Conservation (phyloP, 2,329 filamentous ascomycete species). For the Amesomyces nigricolor region DNA sequence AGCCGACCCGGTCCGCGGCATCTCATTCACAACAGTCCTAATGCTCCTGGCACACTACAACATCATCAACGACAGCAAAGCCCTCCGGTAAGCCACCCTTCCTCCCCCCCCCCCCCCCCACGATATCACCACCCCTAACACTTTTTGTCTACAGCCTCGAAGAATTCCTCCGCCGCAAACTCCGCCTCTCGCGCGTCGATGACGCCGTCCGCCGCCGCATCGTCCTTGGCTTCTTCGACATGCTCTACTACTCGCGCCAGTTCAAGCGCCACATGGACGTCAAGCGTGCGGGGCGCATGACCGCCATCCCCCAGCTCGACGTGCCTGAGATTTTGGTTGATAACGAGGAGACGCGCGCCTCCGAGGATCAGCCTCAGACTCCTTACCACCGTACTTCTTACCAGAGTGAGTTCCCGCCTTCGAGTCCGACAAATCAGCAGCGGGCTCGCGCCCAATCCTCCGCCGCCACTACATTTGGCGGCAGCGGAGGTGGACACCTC, state of each 20-base stretch:
- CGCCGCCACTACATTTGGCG: conserved; percentile 18
- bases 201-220: conserved; percentile 87
- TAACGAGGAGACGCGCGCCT: conserved; percentile 54
- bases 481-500: conserved; percentile 8
- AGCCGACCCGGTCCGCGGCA: conserved; percentile 81
- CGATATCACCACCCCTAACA: conserved; percentile 30
- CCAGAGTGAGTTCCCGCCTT: too few relatives aligned
- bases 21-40: conserved; percentile 84
- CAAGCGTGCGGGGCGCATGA: conserved; percentile 72
- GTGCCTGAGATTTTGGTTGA: conserved; percentile 90
- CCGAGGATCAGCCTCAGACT: conserved; percentile 3
- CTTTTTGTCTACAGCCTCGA: conserved; percentile 57
- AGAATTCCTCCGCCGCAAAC: conserved; percentile 86
- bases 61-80: conserved; percentile 96
- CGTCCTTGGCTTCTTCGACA: conserved; percentile 94
- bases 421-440: not conserved
- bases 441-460: conserved; percentile 20
- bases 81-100: conserved; percentile 58
- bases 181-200: conserved; percentile 86
- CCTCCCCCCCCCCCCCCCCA: not conserved
- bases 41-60: conserved; percentile 99
- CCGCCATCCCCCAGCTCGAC: conserved; percentile 68
- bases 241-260: conserved; percentile 75
- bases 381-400: too few relatives aligned
- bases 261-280: conserved; percentile 71